Evolutionary conservation across 2,329 filamentous ascomycete genomes (phyloP).

Genomic region (Blastomyces percursus): DNA sequence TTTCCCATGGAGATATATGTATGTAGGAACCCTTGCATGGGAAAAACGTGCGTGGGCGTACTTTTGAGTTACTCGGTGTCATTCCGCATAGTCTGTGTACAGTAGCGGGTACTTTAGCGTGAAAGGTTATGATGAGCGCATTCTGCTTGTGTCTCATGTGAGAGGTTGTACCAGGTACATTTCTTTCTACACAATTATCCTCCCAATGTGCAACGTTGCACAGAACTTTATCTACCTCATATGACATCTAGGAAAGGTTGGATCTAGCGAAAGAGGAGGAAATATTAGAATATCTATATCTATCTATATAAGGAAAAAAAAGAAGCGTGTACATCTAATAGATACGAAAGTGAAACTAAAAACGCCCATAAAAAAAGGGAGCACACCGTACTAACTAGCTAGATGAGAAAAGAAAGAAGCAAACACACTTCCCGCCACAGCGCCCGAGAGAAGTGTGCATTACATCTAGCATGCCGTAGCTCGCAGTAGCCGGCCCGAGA

Average conservation of each 20-base stretch:
- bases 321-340: background rate
- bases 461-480: background rate
- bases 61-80: background rate
- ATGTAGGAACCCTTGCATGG: slow-evolving; percentile 1
- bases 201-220: background rate
- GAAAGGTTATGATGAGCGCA: background rate
- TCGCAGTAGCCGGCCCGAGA: background rate
- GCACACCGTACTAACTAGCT: background rate
- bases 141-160: background rate
- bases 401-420: background rate
- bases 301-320: background rate
- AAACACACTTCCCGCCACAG: too few relatives aligned
- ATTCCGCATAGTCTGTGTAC: background rate
- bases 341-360: background rate
- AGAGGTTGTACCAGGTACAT: background rate
- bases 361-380: background rate
- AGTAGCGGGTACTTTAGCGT: background rate
- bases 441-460: background rate
- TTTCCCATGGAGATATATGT: background rate
- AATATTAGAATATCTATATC: background rate
- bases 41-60: background rate
- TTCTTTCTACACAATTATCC: background rate
- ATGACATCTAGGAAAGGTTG: background rate
- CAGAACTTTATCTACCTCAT: background rate
- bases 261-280: background rate